These are phyloP conservation scores for Penicillium verrucosum DNA, from an alignment of 2,329 filamentous ascomycete species.

Conservation along the genomic window DNA sequence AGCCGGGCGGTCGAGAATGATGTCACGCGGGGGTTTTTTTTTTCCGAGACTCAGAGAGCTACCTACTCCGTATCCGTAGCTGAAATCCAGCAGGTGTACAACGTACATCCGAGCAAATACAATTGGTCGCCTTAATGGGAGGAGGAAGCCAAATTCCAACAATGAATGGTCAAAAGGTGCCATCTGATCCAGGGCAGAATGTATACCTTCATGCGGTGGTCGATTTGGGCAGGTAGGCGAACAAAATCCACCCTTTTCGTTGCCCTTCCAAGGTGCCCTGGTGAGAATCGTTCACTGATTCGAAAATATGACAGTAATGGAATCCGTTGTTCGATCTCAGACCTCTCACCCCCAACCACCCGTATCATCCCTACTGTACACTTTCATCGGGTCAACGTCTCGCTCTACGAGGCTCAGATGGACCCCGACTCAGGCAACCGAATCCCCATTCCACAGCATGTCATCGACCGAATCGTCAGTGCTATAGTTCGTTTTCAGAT, in stretches of 20 bases:
- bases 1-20: constrained; percentile 1
- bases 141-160: constrained; percentile 1
- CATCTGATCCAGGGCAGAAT: constrained; percentile 6
- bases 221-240: constrained; percentile 39
- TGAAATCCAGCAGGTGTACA: neutral
- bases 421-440: constrained; percentile 35
- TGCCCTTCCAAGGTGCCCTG: neutral
- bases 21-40: neutral
- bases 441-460: constrained; percentile 55
- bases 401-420: constrained; percentile 73
- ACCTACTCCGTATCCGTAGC: too few relatives aligned
- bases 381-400: constrained; percentile 72
- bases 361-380: constrained; percentile 77
- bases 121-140: constrained; percentile 2
- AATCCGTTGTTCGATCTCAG: constrained; percentile 84
- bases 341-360: constrained; percentile 65
- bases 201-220: constrained; percentile 31
- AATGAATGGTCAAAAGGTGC: neutral
- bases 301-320: constrained; percentile 61
- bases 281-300: neutral
- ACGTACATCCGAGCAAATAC: neutral
- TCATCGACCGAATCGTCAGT: constrained; percentile 62
- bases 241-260: neutral
- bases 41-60: neutral
- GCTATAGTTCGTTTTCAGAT: constrained; percentile 67